A percentile compares a stretch with the other conserved stretches of the same genome.
Evolutionary conservation across 805 yeast genomes (phyloP).

Genomic region (Ogataea neopini): DNA sequence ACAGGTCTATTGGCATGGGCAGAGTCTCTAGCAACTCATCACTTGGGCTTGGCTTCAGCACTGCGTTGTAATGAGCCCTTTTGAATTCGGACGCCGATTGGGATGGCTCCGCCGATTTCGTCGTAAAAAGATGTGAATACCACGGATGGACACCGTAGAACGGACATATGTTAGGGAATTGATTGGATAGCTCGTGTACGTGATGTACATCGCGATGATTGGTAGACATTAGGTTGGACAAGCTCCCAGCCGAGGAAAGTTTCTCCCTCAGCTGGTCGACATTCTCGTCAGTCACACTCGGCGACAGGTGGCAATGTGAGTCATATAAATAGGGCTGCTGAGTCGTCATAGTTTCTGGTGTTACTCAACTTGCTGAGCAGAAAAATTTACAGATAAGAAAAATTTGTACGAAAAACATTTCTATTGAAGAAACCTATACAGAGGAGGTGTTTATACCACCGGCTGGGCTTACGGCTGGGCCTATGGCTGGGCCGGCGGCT

Average conservation of each 20-base stretch:
- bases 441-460: neutral
- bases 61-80: constrained; percentile 53
- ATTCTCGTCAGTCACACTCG: constrained; percentile 16
- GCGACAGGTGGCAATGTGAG: constrained; percentile 43
- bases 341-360: too few relatives aligned
- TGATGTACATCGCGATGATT: constrained; percentile 40
- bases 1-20: constrained; percentile 61
- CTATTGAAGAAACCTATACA: constrained; percentile 5
- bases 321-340: constrained; percentile 34
- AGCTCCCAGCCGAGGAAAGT: constrained; percentile 7
- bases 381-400: too few relatives aligned
- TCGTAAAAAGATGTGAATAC: constrained; percentile 69
- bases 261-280: constrained; percentile 8
- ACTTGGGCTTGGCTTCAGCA: constrained; percentile 46
- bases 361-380: too few relatives aligned
- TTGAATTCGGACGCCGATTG: constrained; percentile 34
- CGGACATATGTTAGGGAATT: constrained; percentile 37
- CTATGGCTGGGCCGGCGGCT: neutral
- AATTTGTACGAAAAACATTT: neutral
- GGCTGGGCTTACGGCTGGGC: neutral
- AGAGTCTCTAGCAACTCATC: constrained; percentile 44
- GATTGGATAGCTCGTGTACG: constrained; percentile 24
- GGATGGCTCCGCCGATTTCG: constrained; percentile 19
- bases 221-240: constrained; percentile 49
- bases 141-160: constrained; percentile 89